phyloP scores from a whole-genome alignment of 768 basidiomycete genomes.

The Hypholoma sublateritium region DNA sequence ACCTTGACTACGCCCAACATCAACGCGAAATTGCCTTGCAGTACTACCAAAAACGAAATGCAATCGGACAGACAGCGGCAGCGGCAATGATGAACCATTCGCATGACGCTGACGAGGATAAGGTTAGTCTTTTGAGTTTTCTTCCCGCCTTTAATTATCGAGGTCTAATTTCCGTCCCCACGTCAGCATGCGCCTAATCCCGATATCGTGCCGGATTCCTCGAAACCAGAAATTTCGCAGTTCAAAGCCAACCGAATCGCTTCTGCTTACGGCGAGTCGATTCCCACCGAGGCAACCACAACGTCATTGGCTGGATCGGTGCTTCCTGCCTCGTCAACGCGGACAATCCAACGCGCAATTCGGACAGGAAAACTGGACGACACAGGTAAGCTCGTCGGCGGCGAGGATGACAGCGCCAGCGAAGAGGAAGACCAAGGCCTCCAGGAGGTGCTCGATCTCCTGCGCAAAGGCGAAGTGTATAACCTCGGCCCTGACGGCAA shows the following conservation, averaged over 20 bases:
- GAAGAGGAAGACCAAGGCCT: slow-evolving; percentile 51
- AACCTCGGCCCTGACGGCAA: slow-evolving; percentile 52
- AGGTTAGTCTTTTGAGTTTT: slow-evolving; percentile 33
- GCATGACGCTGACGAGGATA: slow-evolving; percentile 40
- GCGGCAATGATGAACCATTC: slow-evolving; percentile 49
- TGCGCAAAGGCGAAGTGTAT: slow-evolving; percentile 50
- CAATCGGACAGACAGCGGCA: slow-evolving; percentile 54
- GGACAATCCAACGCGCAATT: slow-evolving; percentile 51
- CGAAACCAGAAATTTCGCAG: slow-evolving; percentile 56
- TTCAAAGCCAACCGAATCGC: slow-evolving; percentile 63
- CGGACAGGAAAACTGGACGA: slow-evolving; percentile 56
- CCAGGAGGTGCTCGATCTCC: slow-evolving; percentile 51
- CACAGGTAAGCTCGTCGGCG: slow-evolving; percentile 47
- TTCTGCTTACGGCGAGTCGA: slow-evolving; percentile 44
- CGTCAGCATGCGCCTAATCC: slow-evolving; percentile 9
- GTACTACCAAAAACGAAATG: slow-evolving; percentile 62
- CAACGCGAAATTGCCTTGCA: slow-evolving; percentile 75
- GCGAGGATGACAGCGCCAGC: slow-evolving; percentile 53
- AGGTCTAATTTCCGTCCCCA: not conserved
- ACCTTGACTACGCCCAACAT: slow-evolving; percentile 62
- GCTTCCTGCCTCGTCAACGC: slow-evolving; percentile 43
- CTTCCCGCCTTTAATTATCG: not conserved
- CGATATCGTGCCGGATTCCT: slow-evolving; percentile 11
- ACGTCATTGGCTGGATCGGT: slow-evolving; percentile 42
- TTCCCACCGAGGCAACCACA: slow-evolving; percentile 20